Evolutionary conservation across 192 early-diverging fungal genomes (phyloP).

Genomic region (Martensiomyces pterosporus): DNA sequence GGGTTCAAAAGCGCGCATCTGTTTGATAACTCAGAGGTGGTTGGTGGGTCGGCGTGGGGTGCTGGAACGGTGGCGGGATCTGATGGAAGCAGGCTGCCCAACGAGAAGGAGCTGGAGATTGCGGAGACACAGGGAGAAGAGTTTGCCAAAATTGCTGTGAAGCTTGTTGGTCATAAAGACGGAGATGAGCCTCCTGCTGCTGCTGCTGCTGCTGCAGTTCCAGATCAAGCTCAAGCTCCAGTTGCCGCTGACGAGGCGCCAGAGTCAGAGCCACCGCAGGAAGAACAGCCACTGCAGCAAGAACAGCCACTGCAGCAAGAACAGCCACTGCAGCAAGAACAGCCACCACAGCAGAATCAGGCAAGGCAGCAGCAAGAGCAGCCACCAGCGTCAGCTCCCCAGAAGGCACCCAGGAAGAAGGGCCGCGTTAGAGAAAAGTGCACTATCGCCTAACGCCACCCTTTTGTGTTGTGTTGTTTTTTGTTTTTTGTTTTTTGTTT

Average conservation of each 20-base stretch:
- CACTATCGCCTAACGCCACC: background rate
- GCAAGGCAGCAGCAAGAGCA: background rate
- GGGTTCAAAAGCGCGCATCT: conserved; percentile 42
- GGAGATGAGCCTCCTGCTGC: no score
- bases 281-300: background rate
- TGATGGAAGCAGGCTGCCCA: conserved; percentile 53
- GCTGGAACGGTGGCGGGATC: conserved; percentile 52
- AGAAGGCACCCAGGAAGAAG: no score
- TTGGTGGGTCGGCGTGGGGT: conserved; percentile 57
- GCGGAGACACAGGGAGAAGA: conserved; percentile 11
- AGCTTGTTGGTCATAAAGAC: no score
- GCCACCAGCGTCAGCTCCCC: no score
- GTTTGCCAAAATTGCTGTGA: conserved; percentile 36
- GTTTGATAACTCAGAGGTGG: conserved; percentile 44
- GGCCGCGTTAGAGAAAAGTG: background rate
- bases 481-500: no score
- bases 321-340: background rate
- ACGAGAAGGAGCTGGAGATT: conserved; percentile 53
- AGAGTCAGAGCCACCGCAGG: no score
- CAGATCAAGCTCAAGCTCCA: background rate
- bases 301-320: background rate
- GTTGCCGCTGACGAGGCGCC: background rate
- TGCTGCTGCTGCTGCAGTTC: background rate
- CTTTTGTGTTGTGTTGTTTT: no score
- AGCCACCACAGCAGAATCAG: background rate